Evolutionary conservation across 176 grass and related monocot genomes (phyloP).

Genomic region (Avena eriantha): DNA sequence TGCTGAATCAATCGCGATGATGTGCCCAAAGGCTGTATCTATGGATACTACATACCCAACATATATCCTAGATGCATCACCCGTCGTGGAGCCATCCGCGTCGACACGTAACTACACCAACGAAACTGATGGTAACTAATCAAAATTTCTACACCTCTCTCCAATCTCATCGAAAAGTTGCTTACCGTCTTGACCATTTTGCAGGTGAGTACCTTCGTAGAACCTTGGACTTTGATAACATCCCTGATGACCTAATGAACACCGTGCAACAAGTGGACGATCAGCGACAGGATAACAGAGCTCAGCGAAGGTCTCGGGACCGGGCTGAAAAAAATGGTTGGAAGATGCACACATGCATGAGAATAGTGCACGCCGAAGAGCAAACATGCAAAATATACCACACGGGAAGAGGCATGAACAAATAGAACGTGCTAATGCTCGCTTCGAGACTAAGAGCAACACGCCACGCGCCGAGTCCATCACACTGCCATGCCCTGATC

Average conservation of each 20-base stretch:
- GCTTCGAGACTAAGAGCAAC: not conserved
- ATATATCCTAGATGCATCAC: too few species aligned
- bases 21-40: too few species aligned
- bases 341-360: not conserved
- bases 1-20: too few species aligned
- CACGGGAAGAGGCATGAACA: not conserved
- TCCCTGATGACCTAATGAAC: too few species aligned
- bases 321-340: not conserved
- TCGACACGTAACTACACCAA: too few species aligned
- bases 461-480: too few species aligned
- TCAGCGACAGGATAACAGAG: not conserved
- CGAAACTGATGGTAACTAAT: too few species aligned
- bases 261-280: not conserved
- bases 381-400: not conserved
- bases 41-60: too few species aligned
- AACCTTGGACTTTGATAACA: not conserved
- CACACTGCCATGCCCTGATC: too few species aligned
- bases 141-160: too few species aligned
- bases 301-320: not conserved
- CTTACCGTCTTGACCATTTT: not conserved
- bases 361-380: not conserved
- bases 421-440: not conserved
- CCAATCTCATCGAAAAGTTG: too few species aligned
- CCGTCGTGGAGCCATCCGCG: too few species aligned
- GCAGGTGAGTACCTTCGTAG: not conserved